phyloP scores from a whole-genome alignment of 2,329 filamentous ascomycete species.

The Didymella sp. region DNA sequence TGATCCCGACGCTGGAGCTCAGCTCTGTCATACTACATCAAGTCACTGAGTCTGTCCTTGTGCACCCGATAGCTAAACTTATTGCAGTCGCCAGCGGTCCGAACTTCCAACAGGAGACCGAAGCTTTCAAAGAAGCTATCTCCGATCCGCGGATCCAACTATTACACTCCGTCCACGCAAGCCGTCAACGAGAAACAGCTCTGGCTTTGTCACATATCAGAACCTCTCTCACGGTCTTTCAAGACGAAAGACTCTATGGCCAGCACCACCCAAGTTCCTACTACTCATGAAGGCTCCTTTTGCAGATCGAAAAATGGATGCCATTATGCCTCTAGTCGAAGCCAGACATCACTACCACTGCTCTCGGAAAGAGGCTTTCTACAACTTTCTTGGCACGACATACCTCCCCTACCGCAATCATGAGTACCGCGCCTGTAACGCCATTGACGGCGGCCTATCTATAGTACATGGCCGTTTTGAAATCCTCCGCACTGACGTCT shows the following conservation, averaged over 20 bases:
- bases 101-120: neutral
- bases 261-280: neutral
- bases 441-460: neutral
- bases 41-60: neutral
- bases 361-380: neutral
- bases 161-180: neutral
- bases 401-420: neutral
- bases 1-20: neutral
- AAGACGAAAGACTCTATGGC: neutral
- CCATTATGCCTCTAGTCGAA: neutral
- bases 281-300: neutral
- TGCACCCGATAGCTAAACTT: neutral
- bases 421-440: neutral
- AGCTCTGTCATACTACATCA: neutral
- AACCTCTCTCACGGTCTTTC: neutral
- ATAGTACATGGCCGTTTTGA: neutral
- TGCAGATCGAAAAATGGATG: neutral
- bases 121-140: neutral
- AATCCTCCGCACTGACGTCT: neutral
- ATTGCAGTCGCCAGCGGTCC: neutral
- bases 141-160: neutral
- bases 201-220: neutral
- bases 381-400: neutral
- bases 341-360: neutral
- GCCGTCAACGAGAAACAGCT: neutral